phyloP scores from a whole-genome alignment of 768 basidiomycete genomes.

The Leccinum rimulosum region DNA sequence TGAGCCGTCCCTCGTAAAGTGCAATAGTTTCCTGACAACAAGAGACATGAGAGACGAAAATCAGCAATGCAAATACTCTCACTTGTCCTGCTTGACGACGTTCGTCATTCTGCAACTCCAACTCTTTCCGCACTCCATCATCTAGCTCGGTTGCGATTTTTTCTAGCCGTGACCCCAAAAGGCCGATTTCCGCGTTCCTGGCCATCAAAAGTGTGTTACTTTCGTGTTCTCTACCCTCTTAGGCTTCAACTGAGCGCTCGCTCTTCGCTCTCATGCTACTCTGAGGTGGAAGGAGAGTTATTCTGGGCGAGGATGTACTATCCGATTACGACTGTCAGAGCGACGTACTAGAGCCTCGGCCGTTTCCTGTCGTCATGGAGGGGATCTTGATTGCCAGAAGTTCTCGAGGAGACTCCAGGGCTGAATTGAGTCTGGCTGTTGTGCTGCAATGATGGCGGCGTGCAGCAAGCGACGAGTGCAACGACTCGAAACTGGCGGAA shows the following conservation, averaged over 20 bases:
- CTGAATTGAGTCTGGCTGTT: constrained; percentile 2
- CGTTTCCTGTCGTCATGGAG: constrained; percentile 17
- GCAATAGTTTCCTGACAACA: constrained; percentile 81
- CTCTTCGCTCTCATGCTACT: constrained; percentile 6
- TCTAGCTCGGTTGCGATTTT: constrained; percentile 46
- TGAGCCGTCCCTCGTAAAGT: constrained; percentile 87
- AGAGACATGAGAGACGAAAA: not conserved
- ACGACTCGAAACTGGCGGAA: too few relatives aligned
- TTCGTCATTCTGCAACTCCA: constrained; percentile 75
- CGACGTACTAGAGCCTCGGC: constrained; percentile 17
- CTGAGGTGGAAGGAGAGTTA: constrained; percentile 28
- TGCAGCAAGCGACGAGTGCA: too few relatives aligned
- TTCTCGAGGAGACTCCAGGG: constrained; percentile 22
- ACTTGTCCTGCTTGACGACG: constrained; percentile 88
- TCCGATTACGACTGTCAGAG: constrained; percentile 18
- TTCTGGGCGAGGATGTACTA: constrained; percentile 12
- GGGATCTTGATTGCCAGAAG: constrained; percentile 22
- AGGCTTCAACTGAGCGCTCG: constrained; percentile 42
- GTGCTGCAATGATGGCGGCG: too few relatives aligned
- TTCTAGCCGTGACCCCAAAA: constrained; percentile 48
- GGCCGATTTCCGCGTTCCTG: constrained; percentile 59
- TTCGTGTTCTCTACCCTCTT: constrained; percentile 50
- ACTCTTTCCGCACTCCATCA: constrained; percentile 57
- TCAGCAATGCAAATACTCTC: constrained; percentile 16
- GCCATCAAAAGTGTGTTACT: constrained; percentile 48